Conservation (phyloP, 192 early-diverging fungal genomes). For the Helicostylum pulchrum region DNA sequence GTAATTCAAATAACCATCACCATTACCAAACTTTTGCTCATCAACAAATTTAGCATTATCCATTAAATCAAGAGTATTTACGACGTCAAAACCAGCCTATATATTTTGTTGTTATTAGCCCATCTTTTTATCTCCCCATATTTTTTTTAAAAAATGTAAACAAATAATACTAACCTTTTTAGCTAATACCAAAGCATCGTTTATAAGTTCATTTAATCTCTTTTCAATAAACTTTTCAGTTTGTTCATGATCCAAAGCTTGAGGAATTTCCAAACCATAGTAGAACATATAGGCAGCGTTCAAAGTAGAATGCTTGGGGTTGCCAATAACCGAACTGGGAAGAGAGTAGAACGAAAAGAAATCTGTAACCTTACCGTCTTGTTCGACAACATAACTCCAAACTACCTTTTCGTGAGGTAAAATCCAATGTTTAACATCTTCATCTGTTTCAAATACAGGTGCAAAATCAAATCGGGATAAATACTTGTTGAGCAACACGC, state of each 20-base stretch:
- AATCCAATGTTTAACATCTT: conserved; percentile 91
- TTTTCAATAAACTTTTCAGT: conserved; percentile 44
- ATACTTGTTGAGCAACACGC: conserved; percentile 73
- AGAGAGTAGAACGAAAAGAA: conserved; percentile 95
- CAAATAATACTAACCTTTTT: conserved; percentile 17
- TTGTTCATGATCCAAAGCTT: conserved; percentile 39
- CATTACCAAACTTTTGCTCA: conserved; percentile 85
- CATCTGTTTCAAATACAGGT: conserved; percentile 70
- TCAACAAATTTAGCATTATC: conserved; percentile 81
- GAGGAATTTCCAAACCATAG: conserved; percentile 63
- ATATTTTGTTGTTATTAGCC: neutral
- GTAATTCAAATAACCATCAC: conserved; percentile 93
- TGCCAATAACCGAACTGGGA: conserved; percentile 85
- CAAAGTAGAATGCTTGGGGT: conserved; percentile 67
- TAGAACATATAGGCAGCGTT: conserved; percentile 96
- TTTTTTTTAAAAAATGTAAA: neutral
- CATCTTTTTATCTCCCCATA: neutral
- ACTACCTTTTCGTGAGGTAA: conserved; percentile 81
- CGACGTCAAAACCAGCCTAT: conserved; percentile 83
- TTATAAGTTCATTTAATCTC: conserved; percentile 60
- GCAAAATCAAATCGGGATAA: conserved; percentile 64
- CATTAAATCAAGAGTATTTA: conserved; percentile 93
- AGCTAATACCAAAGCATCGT: conserved; percentile 81
- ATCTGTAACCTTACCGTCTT: conserved; percentile 70
- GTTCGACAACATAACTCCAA: conserved; percentile 93